Evolutionary conservation across 2,329 filamentous ascomycete species (phyloP), one percentile per base, ranked within the genome.

Genomic region (Trichoderma simmonsii): DNA sequence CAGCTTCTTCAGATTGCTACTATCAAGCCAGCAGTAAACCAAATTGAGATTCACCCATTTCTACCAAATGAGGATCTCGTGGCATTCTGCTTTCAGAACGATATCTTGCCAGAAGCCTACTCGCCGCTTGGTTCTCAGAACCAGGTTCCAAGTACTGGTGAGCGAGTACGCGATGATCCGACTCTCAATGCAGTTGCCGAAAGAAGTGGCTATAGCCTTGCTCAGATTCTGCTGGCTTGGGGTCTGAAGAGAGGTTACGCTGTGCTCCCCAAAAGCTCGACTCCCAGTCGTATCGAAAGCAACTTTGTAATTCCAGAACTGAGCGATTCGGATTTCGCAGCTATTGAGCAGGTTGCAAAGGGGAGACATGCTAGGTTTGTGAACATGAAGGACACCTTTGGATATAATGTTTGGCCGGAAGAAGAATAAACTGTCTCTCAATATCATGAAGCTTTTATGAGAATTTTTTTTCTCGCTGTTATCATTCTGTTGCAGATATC

Each of bases 241-340:
- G 93, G 93, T 75, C 83, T 97, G 70, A 89, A 92, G 80, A 90
- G 94, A 79, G 93, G 92, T 72, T 93, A 91, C 85, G 92, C 89
- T 75, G 93, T 97, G 67, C 94, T 97, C 77, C 93, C 93, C 77
- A 97, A 97, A 87, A 92, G 89, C 67, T 92, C 95, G 72, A 94
- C 89, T 75, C 87, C 90, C 75, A 85, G 85, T 68, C 88, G 93
- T 56, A 94, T 97, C 78, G 86, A 92, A 82, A 88, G 85, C 74
- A 97, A 97, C 86, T 93, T 90, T 12, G 34, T 32, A 15, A 61
- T 69, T 34, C 66, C 66, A 18, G 56, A 69, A 11, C 14, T 69
- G 15, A 61, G 36, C 15, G 66, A 69, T 3, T 28, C 14, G 1
- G 66, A 69, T 18, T 69, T 69, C 30, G 56, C 26, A 24, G 66